Evolutionary conservation across 768 basidiomycete genomes (phyloP).

Genomic region (Hysterangium stoloniferum): DNA sequence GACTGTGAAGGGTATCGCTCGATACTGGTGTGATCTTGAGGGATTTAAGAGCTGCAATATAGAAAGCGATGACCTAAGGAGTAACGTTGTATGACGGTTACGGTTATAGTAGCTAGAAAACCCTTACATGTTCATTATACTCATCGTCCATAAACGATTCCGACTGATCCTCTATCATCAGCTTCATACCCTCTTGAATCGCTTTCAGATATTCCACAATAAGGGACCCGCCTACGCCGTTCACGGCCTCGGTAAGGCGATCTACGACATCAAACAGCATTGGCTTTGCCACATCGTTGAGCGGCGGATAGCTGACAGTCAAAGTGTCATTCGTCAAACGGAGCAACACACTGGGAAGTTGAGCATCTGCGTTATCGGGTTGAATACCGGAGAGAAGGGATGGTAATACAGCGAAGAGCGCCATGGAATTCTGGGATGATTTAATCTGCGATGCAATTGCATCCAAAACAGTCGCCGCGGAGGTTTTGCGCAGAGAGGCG

Average conservation of each 20-base stretch:
- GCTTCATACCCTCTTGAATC: constrained; percentile 44
- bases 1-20: constrained; percentile 33
- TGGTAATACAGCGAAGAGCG: constrained; percentile 26
- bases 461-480: constrained; percentile 46
- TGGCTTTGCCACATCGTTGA: constrained; percentile 39
- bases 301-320: constrained; percentile 56
- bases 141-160: constrained; percentile 43
- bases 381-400: constrained; percentile 36
- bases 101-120: background rate
- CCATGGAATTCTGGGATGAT: constrained; percentile 28
- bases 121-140: constrained; percentile 50
- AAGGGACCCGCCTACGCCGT: constrained; percentile 45
- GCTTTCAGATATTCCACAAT: constrained; percentile 37
- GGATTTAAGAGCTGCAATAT: constrained; percentile 48
- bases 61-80: constrained; percentile 53
- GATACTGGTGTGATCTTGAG: constrained; percentile 40
- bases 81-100: background rate
- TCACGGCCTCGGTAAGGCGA: constrained; percentile 46
- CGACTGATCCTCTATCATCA: constrained; percentile 61
- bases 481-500: constrained; percentile 54
- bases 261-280: constrained; percentile 56
- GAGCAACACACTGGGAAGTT: constrained; percentile 46
- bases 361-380: constrained; percentile 37
- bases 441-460: constrained; percentile 43
- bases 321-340: constrained; percentile 56